Conservation (phyloP, 2,329 filamentous ascomycete species). For the Bimuria novae-zelandiae region DNA sequence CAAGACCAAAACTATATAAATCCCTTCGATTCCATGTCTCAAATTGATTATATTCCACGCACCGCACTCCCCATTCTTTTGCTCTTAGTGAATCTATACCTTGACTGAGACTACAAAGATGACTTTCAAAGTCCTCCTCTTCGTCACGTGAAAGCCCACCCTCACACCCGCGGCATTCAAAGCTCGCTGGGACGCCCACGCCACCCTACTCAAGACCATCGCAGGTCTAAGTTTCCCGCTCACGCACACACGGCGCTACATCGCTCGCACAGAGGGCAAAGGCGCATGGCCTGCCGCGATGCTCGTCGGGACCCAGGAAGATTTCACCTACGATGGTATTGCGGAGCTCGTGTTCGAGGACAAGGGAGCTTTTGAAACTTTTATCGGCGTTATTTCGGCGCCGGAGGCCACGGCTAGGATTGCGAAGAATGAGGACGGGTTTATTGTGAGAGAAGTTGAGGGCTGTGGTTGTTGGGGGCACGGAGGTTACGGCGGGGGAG, state of each 20-base stretch:
- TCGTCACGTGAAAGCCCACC: constrained; percentile 8
- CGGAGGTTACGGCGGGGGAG: constrained; percentile 3
- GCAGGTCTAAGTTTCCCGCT: constrained; percentile 8
- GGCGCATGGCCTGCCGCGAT: constrained; percentile 8
- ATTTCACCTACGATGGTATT: constrained; percentile 15
- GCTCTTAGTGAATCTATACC: no score
- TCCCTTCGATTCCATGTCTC: no score
- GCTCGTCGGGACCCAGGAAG: constrained; percentile 12
- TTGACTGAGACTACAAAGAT: no score
- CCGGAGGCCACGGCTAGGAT: constrained; percentile 12
- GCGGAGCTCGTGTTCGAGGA: constrained; percentile 15
- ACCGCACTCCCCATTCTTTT: no score
- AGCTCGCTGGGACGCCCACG: constrained; percentile 11
- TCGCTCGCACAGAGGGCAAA: constrained; percentile 1
- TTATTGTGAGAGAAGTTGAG: constrained; percentile 12
- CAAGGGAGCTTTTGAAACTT: constrained; percentile 10
- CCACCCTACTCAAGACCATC: constrained; percentile 9
- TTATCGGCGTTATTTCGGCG: constrained; percentile 7
- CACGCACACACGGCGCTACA: constrained; percentile 14
- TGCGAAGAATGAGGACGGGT: constrained; percentile 8
- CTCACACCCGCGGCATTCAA: constrained; percentile 12
- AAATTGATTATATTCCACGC: no score
- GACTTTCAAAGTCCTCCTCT: constrained; percentile 5
- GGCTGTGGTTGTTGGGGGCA: constrained; percentile 9
- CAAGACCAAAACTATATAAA: no score